phyloP scores from a whole-genome alignment of 2,329 filamentous ascomycete species.

The Curvularia hawaiiensis region DNA sequence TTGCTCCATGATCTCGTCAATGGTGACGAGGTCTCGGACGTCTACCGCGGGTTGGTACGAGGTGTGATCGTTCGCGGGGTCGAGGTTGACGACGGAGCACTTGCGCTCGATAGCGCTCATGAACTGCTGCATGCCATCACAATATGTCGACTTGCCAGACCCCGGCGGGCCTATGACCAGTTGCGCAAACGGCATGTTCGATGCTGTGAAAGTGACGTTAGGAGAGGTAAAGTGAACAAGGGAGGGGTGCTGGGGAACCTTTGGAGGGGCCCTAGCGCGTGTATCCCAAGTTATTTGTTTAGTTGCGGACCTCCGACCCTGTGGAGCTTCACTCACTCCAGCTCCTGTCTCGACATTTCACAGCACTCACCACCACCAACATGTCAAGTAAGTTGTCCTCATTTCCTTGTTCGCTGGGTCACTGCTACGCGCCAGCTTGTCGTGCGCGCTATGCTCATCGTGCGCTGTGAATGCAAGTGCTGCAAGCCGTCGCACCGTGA shows the following conservation, averaged over 20 bases:
- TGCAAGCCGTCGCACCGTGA: background rate
- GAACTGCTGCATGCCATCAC: conserved; percentile 99
- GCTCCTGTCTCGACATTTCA: conserved; percentile 14
- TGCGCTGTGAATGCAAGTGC: background rate
- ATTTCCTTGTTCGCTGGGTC: accelerated
- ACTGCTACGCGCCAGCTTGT: background rate
- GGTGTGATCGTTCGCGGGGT: conserved; percentile 93
- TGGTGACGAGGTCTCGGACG: conserved; percentile 83
- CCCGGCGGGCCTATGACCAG: conserved; percentile 93
- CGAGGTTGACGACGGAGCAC: conserved; percentile 93
- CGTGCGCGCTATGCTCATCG: background rate
- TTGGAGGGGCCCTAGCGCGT: conserved; percentile 24
- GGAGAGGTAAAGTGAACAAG: background rate
- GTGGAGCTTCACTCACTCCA: conserved; percentile 22
- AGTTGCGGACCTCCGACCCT: conserved; percentile 22
- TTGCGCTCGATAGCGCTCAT: conserved; percentile 93
- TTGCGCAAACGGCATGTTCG: conserved; percentile 66
- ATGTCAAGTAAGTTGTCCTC: conserved; percentile 35
- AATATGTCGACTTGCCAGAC: conserved; percentile 96
- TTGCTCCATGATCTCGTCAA: conserved; percentile 94
- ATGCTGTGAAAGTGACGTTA: conserved; percentile 4
- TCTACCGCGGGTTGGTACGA: conserved; percentile 89
- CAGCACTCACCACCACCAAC: conserved; percentile 20
- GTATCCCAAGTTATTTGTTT: conserved; percentile 13
- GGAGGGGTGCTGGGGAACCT: conserved; percentile 12